Percentiles rank a stretch among this genome's conserved stretches.
Conservation (phyloP, 805 yeast genomes). For the Candida adriatica region DNA sequence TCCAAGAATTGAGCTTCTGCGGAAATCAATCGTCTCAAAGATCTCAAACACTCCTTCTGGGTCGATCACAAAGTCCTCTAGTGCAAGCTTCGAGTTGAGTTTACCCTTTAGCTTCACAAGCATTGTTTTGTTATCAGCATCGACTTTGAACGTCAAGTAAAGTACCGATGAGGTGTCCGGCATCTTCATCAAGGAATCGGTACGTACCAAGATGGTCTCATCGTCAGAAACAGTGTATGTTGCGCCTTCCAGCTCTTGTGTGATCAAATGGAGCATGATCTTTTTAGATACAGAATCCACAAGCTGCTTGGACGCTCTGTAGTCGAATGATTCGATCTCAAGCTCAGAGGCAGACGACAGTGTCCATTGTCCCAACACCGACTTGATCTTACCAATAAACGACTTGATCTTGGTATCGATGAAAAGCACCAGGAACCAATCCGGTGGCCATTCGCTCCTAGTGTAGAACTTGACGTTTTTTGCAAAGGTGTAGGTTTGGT, state of each 20-base stretch:
- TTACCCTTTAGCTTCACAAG: constrained; percentile 30
- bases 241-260: constrained; percentile 9
- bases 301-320: constrained; percentile 17
- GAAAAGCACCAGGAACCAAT: constrained; percentile 33
- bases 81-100: constrained; percentile 14
- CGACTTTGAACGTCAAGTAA: constrained; percentile 24
- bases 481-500: constrained; percentile 1
- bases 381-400: constrained; percentile 28
- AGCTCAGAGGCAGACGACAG: constrained; percentile 6
- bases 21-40: constrained; percentile 14
- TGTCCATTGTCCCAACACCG: constrained; percentile 11
- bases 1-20: constrained; percentile 9
- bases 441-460: constrained; percentile 29
- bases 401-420: constrained; percentile 24
- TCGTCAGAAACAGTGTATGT: constrained; percentile 6
- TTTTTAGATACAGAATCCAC: constrained; percentile 14
- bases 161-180: constrained; percentile 30
- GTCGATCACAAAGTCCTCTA: constrained; percentile 17
- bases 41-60: constrained; percentile 17
- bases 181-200: constrained; percentile 30
- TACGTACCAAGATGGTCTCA: constrained; percentile 25
- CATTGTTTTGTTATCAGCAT: constrained; percentile 17
- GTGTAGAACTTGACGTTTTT: constrained; percentile 29
- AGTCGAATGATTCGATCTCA: constrained; percentile 17
- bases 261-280: constrained; percentile 14